Conservation (phyloP, 305 asterid species). For the Petunia hybrid region DNA sequence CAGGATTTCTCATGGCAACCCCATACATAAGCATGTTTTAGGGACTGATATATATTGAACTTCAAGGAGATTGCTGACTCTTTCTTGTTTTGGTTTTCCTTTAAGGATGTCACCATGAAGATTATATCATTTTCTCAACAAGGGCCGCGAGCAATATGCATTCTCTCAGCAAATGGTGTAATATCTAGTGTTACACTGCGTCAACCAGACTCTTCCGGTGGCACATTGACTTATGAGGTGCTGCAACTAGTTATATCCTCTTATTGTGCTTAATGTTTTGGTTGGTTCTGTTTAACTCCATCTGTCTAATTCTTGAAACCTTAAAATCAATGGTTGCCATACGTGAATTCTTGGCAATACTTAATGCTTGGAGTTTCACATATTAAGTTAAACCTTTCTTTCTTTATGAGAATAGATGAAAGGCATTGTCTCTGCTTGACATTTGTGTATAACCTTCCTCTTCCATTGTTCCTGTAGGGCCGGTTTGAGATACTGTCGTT, state of each 20-base stretch:
- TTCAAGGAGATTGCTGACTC: not conserved
- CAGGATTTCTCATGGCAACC: not conserved
- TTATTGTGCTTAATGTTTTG: not conserved
- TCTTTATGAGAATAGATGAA: not conserved
- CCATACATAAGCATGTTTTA: not conserved
- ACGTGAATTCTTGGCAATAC: too few species aligned
- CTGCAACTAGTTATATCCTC: slow-evolving; percentile 32
- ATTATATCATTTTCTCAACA: slow-evolving; percentile 86
- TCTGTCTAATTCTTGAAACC: not conserved
- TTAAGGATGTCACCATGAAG: slow-evolving; percentile 89
- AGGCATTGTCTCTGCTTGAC: not conserved
- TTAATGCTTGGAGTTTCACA: not conserved
- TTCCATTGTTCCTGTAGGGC: slow-evolving; percentile 52
- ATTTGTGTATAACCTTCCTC: not conserved
- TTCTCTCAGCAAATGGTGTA: slow-evolving; percentile 87
- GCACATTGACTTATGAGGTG: slow-evolving; percentile 94
- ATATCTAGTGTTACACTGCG: slow-evolving; percentile 92
- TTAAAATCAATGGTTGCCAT: too few species aligned
- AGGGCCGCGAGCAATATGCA: slow-evolving; percentile 93
- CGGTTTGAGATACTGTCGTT: slow-evolving; percentile 83
- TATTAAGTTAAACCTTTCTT: not conserved
- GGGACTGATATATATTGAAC: not conserved
- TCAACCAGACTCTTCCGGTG: slow-evolving; percentile 97
- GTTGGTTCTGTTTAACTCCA: not conserved
- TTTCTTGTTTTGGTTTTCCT: slow-evolving; percentile 26